Evolutionary conservation across 495 filamentous ascomycete genomes (phyloP), one percentile per base, ranked within the genome.

Genomic region (Penicillium coffeae): DNA sequence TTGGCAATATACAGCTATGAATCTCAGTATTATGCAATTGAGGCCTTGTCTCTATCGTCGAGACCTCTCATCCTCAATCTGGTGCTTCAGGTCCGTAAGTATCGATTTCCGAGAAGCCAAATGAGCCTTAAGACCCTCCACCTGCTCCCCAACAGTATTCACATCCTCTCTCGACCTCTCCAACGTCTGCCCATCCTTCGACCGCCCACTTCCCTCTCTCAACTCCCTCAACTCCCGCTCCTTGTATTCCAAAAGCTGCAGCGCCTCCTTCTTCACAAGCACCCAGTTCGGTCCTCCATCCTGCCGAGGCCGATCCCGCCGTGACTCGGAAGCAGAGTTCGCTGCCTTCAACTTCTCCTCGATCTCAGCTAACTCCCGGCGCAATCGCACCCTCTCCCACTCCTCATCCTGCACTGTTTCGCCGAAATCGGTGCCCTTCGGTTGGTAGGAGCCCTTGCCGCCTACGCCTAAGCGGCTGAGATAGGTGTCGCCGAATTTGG

Each of bases 401-500:
- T 95, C 90, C 45, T 82, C 79, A 55, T 90, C 87, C 51, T 83
- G 80, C 44, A 88, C 84, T 8, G 84, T 84, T 21, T 80, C 80
- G 46, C 75, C 79, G 69, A 96, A 96, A 68, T 97, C 90, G 2
- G 94, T 98, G 41, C 86, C 93, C 50, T 77, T 75, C 18, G 85
- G 80, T 36, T 79, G 75, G 47, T 84, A 85, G 16, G 74, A 74
- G 10, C 80, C 77, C 62, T 90, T 87, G 55, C 89, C 89, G 21
- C 87, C 88, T 42, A 89, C 80, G 15, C 93, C 93, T 32, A 98
- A 73, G 21, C 93, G 85, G 52, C 84, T 88, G 38, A 98, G 83
- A 71, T 98, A 98, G 35, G 93, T 88, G 66, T 97, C 92, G 43
- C 93, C 93, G 66, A 98, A 98, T 65, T 92, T 95, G 54, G 90